These are phyloP conservation scores for Apocynum venetum DNA, from an alignment of 257 asterid genomes.

Conservation along the genomic window DNA sequence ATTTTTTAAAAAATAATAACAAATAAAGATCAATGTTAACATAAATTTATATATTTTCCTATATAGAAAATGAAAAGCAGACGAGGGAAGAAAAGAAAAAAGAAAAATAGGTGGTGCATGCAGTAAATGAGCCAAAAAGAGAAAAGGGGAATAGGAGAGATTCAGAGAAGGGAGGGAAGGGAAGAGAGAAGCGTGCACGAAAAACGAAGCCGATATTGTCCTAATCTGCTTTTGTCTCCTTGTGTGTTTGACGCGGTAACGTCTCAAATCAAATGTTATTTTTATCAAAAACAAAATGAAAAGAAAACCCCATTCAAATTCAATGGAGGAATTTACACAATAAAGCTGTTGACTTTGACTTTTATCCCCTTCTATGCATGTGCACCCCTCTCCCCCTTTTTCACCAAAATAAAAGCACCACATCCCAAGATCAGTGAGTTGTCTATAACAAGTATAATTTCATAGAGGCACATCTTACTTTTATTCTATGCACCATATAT, in stretches of 20 bases:
- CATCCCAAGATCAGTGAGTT: no score
- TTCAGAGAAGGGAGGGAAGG: background rate
- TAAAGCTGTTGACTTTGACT: conserved; percentile 61
- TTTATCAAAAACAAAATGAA: background rate
- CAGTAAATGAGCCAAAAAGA: background rate
- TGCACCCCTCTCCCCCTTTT: background rate
- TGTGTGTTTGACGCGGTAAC: conserved; percentile 59
- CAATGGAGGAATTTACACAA: background rate
- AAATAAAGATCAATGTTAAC: no score
- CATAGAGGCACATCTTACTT: no score
- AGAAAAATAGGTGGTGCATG: background rate
- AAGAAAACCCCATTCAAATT: background rate
- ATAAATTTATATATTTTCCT: no score
- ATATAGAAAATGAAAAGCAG: no score
- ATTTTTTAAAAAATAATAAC: no score
- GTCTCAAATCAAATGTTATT: conserved; percentile 32
- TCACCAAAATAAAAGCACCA: no score
- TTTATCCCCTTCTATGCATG: conserved; percentile 16
- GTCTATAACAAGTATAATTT: no score
- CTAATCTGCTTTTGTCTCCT: conserved; percentile 32
- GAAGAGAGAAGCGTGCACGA: conserved; percentile 34
- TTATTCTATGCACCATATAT: no score
- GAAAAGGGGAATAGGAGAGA: no score
- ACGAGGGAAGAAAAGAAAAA: no score
- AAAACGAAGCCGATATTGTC: conserved; percentile 54